Conservation (phyloP, 2,329 filamentous ascomycete species). For the Macroventuria anomochaeta region DNA sequence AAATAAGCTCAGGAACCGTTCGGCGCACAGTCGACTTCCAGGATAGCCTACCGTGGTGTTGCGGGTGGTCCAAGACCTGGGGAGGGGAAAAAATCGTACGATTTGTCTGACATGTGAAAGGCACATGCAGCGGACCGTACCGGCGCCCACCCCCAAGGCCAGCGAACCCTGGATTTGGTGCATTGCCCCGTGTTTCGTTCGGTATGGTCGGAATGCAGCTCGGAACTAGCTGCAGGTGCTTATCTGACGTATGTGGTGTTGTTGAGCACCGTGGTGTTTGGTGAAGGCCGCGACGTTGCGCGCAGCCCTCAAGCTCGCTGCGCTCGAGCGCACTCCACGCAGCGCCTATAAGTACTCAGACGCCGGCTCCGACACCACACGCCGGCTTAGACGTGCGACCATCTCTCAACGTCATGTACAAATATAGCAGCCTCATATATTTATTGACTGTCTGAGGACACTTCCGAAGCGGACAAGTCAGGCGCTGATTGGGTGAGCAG, state of each 20-base stretch:
- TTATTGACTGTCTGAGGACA: not conserved
- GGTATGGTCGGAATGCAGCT: slow-evolving; percentile 18
- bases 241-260: slow-evolving; percentile 7
- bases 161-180: slow-evolving; percentile 23
- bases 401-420: slow-evolving; percentile 10
- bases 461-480: slow-evolving; percentile 10
- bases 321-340: too few species aligned
- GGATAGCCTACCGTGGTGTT: slow-evolving; percentile 13
- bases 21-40: slow-evolving; percentile 12
- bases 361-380: not conserved
- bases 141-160: not conserved
- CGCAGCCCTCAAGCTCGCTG: too few species aligned
- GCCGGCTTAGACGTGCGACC: not conserved
- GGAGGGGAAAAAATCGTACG: slow-evolving; percentile 38
- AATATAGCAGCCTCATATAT: not conserved
- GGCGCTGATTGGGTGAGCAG: slow-evolving; percentile 13
- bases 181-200: slow-evolving; percentile 11
- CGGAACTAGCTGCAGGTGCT: slow-evolving; percentile 10
- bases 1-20: slow-evolving; percentile 14
- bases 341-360: too few species aligned
- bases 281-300: not conserved
- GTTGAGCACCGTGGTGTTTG: slow-evolving; percentile 2
- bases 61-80: slow-evolving; percentile 18
- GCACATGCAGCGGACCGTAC: slow-evolving; percentile 29
- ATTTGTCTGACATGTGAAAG: slow-evolving; percentile 34